Percentiles rank a stretch among this genome's conserved stretches.
phyloP scores from a whole-genome alignment of 106 monocot species.

The Ottelia alismoides region DNA sequence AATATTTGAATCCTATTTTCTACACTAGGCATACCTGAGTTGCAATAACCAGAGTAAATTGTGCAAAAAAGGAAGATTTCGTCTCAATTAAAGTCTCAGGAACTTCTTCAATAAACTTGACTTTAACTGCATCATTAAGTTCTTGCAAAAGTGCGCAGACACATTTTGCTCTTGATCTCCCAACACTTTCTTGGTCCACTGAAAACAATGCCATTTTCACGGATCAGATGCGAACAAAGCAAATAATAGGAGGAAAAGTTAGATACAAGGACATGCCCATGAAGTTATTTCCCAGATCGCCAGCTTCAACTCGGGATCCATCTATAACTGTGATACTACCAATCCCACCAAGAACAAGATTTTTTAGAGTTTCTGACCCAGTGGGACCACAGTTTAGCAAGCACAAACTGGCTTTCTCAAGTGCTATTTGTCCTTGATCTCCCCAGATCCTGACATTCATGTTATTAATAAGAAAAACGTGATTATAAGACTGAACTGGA shows the following conservation, averaged over 20 bases:
- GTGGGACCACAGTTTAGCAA: slow-evolving; percentile 94
- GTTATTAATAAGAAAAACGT: neutral
- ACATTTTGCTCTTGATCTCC: slow-evolving; percentile 87
- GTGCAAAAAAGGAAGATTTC: slow-evolving; percentile 73
- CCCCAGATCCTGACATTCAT: slow-evolving; percentile 84
- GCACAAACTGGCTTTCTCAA: slow-evolving; percentile 84
- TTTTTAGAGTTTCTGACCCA: slow-evolving; percentile 90
- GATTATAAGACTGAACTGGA: no score
- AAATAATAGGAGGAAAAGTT: neutral
- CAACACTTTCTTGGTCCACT: slow-evolving; percentile 75
- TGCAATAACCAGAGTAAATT: slow-evolving; percentile 83
- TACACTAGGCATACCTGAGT: no score
- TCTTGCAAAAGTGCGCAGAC: slow-evolving; percentile 90
- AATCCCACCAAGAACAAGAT: slow-evolving; percentile 94
- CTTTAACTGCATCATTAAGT: slow-evolving; percentile 96
- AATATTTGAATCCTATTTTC: no score
- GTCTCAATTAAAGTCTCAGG: slow-evolving; percentile 73
- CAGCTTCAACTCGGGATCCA: slow-evolving; percentile 66
- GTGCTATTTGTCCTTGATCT: slow-evolving; percentile 84
- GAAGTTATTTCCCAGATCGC: slow-evolving; percentile 92
- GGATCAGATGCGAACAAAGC: neutral
- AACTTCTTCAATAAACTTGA: slow-evolving; percentile 88
- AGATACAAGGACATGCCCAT: slow-evolving; percentile 35
- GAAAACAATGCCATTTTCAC: slow-evolving; percentile 12
- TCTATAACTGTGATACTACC: slow-evolving; percentile 87